Conservation (phyloP, 208 protist genomes). For the Leishmania major region DNA sequence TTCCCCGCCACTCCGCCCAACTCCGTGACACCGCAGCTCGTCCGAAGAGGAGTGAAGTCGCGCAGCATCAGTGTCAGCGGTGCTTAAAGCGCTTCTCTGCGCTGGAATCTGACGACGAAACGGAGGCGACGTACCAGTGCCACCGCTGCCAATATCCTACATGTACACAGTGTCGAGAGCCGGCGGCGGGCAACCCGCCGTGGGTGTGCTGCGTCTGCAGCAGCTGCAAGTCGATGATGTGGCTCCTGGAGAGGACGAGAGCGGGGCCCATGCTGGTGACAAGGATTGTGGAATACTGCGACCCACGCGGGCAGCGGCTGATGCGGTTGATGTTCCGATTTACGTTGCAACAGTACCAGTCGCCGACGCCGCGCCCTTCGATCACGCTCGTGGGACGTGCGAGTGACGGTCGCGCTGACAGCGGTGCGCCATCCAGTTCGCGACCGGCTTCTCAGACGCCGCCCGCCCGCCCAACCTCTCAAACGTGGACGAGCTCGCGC, state of each 20-base stretch:
- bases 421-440: conserved; percentile 6
- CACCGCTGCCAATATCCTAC: conserved; percentile 61
- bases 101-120: not conserved
- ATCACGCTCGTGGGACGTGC: conserved; percentile 3
- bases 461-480: conserved; percentile 1
- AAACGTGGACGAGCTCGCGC: conserved; percentile 14
- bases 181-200: conserved; percentile 2
- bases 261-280: conserved; percentile 55
- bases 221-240: conserved; percentile 53
- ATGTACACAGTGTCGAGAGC: conserved; percentile 63
- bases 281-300: conserved; percentile 71
- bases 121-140: conserved; percentile 27
- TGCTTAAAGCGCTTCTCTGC: conserved; percentile 53
- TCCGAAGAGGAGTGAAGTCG: not conserved
- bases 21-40: not conserved
- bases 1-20: not conserved
- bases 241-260: conserved; percentile 63
- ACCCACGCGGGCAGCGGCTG: conserved; percentile 57
- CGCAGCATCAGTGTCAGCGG: conserved; percentile 51
- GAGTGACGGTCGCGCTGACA: conserved; percentile 12
- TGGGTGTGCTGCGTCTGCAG: conserved; percentile 73
- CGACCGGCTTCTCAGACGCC: conserved; percentile 20
- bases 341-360: conserved; percentile 36
- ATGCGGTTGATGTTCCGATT: conserved; percentile 71
- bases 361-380: conserved; percentile 22